These are phyloP conservation scores for Penicillium maclennaniae DNA, from an alignment of 495 filamentous ascomycete species.

Conservation along the genomic window DNA sequence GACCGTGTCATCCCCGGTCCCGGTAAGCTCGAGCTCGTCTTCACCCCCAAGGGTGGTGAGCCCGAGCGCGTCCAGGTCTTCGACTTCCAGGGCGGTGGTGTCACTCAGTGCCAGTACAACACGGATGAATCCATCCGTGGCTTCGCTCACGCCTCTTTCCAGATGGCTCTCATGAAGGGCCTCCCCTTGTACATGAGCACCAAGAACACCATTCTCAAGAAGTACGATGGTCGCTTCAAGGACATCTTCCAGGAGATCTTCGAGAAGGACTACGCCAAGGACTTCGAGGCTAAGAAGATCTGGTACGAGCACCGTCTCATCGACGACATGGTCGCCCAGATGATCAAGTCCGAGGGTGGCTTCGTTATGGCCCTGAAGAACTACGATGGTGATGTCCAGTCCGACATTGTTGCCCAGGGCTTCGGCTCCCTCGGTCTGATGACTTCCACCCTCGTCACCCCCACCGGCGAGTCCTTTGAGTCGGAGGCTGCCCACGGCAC, in stretches of 20 bases:
- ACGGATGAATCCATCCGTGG: conserved; percentile 90
- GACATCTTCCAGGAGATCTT: conserved; percentile 99
- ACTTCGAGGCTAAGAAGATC: conserved; percentile 85
- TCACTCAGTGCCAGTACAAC: conserved; percentile 95
- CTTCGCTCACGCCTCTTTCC: conserved; percentile 94
- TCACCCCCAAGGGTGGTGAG: conserved; percentile 77
- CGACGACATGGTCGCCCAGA: conserved; percentile 99
- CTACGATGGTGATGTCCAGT: conserved; percentile 99
- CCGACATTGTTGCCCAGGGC: conserved; percentile 95
- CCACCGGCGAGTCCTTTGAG: conserved; percentile 92
- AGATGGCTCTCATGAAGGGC: conserved; percentile 80
- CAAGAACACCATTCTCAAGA: conserved; percentile 99
- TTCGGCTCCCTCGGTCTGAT: conserved; percentile 97
- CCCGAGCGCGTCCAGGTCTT: conserved; percentile 85
- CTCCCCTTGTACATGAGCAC: conserved; percentile 97
- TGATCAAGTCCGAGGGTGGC: conserved; percentile 96
- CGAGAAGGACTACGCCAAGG: conserved; percentile 77
- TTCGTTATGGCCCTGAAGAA: conserved; percentile 99
- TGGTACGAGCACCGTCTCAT: conserved; percentile 99
- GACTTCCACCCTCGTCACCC: conserved; percentile 95
- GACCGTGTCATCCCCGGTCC: conserved; percentile 76
- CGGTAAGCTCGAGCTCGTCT: conserved; percentile 90
- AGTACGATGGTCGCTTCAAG: conserved; percentile 97
- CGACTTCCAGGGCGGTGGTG: conserved; percentile 83
- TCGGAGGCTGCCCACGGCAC: conserved; percentile 98